Conservation (phyloP, 2,329 filamentous ascomycete genomes). For the Aschersonia sp. region DNA sequence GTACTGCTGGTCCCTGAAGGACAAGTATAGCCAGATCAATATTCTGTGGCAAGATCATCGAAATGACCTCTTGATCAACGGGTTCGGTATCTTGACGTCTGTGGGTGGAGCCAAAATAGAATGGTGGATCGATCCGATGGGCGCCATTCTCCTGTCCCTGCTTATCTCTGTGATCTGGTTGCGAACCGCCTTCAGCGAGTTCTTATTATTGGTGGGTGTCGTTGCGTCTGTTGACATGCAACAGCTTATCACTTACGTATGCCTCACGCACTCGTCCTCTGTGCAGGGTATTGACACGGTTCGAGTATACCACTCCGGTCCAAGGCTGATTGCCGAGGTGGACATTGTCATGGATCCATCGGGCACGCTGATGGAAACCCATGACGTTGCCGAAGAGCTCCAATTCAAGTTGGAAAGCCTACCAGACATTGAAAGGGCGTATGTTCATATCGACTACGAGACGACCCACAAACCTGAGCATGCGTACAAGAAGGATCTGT, state of each 20-base stretch:
- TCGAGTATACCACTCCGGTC: constrained; percentile 79
- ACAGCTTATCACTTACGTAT: constrained; percentile 83
- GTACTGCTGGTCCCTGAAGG: constrained; percentile 83
- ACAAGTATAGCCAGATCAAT: constrained; percentile 81
- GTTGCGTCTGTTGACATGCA: constrained; percentile 73
- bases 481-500: constrained; percentile 46
- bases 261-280: constrained; percentile 74
- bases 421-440: constrained; percentile 82
- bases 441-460: constrained; percentile 96
- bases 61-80: constrained; percentile 95
- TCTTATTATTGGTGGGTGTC: constrained; percentile 80
- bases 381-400: constrained; percentile 86
- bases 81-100: constrained; percentile 78
- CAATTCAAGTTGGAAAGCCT: constrained; percentile 89
- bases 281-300: constrained; percentile 90
- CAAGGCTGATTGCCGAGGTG: constrained; percentile 83
- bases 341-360: constrained; percentile 85
- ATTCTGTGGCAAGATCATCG: constrained; percentile 96
- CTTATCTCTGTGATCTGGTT: constrained; percentile 73
- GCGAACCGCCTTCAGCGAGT: constrained; percentile 74
- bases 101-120: constrained; percentile 77
- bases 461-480: constrained; percentile 90
- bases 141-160: constrained; percentile 69
- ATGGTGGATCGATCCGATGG: constrained; percentile 94
- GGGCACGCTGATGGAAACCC: constrained; percentile 59